Conservation (phyloP, 1,284 basidiomycete species). For the Inonotus obliquus region DNA sequence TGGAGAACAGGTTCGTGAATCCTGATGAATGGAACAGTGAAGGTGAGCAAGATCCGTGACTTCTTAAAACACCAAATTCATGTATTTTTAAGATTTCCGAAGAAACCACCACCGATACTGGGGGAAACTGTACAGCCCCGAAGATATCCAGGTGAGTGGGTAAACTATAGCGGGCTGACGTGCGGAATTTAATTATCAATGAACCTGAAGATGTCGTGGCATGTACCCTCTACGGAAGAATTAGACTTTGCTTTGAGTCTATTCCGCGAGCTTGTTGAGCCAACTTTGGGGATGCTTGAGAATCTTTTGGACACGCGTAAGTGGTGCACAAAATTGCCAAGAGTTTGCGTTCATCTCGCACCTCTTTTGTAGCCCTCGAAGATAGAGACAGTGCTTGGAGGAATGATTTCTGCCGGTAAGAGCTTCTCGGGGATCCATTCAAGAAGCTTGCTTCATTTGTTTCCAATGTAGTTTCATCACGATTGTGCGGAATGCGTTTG, state of each 20-base stretch:
- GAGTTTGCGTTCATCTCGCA: constrained; percentile 18
- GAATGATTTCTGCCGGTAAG: constrained; percentile 84
- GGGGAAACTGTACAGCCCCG: constrained; percentile 64
- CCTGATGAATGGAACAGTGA: constrained; percentile 73
- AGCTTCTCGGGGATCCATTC: constrained; percentile 8
- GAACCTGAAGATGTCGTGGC: constrained; percentile 72
- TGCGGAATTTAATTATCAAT: constrained; percentile 9
- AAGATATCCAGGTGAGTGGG: constrained; percentile 50
- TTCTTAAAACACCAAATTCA: background rate
- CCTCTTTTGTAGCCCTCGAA: constrained; percentile 26
- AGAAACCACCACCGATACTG: constrained; percentile 72
- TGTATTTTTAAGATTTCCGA: constrained; percentile 52
- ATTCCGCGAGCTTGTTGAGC: constrained; percentile 68
- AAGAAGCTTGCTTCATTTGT: background rate
- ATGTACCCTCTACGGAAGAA: constrained; percentile 61
- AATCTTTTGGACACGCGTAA: constrained; percentile 51
- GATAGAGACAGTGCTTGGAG: constrained; percentile 66
- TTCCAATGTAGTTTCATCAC: constrained; percentile 45
- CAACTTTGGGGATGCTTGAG: constrained; percentile 59
- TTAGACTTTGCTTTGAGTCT: constrained; percentile 75
- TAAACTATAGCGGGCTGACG: background rate
- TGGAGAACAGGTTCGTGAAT: constrained; percentile 84
- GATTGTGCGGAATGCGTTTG: constrained; percentile 63
- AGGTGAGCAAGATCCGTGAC: constrained; percentile 38
- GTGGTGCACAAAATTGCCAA: constrained; percentile 18